phyloP scores from a whole-genome alignment of 345 rosid species.

The Acer yangbiense region DNA sequence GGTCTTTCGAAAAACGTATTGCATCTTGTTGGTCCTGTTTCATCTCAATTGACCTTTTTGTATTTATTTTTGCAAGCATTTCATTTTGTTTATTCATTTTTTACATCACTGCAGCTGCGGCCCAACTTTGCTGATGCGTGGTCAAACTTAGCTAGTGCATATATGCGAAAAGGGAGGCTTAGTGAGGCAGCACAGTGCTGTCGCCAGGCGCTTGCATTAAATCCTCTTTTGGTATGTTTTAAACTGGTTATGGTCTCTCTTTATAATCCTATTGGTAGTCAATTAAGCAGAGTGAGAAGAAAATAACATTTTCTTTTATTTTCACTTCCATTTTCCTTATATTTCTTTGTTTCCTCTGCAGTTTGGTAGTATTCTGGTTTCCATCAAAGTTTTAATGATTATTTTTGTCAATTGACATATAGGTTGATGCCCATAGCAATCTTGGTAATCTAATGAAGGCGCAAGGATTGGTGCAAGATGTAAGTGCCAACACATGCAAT shows the following conservation, averaged over 20 bases:
- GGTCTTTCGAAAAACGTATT: not conserved
- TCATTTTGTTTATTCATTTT: not conserved
- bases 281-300: not conserved
- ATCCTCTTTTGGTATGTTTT: conserved; percentile 80
- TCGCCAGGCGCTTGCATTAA: conserved; percentile 86
- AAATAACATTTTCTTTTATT: not conserved
- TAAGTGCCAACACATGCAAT: conserved; percentile 46
- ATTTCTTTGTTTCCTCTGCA: not conserved
- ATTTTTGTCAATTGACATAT: conserved; percentile 20
- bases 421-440: conserved; percentile 98
- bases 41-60: not conserved
- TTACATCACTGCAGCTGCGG: conserved; percentile 62
- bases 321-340: conserved; percentile 2
- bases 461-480: conserved; percentile 93
- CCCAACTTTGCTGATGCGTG: conserved; percentile 99
- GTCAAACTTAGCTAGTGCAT: conserved; percentile 97
- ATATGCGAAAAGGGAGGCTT: conserved; percentile 94
- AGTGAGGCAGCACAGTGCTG: conserved; percentile 97
- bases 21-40: not conserved
- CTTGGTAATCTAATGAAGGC: conserved; percentile 95
- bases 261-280: conserved; percentile 1
- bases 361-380: conserved; percentile 3
- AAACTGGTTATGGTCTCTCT: not conserved
- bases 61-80: not conserved
- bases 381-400: conserved; percentile 12